A percentile compares a stretch with the other conserved stretches of the same genome.
Conservation (phyloP, 306 rosid species). For the Begonia loranthoides region DNA sequence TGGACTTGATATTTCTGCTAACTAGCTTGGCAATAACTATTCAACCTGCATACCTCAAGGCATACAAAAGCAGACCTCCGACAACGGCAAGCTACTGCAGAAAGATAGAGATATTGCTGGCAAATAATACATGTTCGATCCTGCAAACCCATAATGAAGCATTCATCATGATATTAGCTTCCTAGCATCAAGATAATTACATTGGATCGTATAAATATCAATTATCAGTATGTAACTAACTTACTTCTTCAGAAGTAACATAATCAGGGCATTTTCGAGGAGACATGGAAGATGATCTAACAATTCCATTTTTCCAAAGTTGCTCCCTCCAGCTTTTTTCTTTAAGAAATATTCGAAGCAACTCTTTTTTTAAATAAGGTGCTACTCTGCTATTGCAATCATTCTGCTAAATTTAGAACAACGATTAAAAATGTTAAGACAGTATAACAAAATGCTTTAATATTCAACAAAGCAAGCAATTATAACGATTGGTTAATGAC, state of each 20-base stretch:
- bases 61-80: conserved; percentile 76
- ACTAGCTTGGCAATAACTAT: conserved; percentile 2
- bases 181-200: conserved; percentile 11
- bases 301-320: conserved; percentile 80
- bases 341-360: conserved; percentile 41
- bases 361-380: conserved; percentile 66
- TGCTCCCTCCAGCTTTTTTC: conserved; percentile 79
- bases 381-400: conserved; percentile 46
- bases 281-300: conserved; percentile 58
- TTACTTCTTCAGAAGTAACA: conserved; percentile 90
- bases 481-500: neutral
- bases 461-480: neutral
- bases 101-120: conserved; percentile 87
- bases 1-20: neutral
- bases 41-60: conserved; percentile 57
- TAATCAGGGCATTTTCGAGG: conserved; percentile 59
- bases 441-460: neutral
- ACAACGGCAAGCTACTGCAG: conserved; percentile 78
- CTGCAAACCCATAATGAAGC: conserved; percentile 30
- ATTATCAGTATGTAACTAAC: neutral
- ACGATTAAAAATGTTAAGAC: conserved; percentile 18
- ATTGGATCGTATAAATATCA: conserved; percentile 7
- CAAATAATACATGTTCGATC: conserved; percentile 86
- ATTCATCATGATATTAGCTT: conserved; percentile 10
- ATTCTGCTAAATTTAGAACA: conserved; percentile 34